These are phyloP conservation scores for Pseudogymnoascus sp. DNA, from an alignment of 2,329 filamentous ascomycete species.

Conservation along the genomic window DNA sequence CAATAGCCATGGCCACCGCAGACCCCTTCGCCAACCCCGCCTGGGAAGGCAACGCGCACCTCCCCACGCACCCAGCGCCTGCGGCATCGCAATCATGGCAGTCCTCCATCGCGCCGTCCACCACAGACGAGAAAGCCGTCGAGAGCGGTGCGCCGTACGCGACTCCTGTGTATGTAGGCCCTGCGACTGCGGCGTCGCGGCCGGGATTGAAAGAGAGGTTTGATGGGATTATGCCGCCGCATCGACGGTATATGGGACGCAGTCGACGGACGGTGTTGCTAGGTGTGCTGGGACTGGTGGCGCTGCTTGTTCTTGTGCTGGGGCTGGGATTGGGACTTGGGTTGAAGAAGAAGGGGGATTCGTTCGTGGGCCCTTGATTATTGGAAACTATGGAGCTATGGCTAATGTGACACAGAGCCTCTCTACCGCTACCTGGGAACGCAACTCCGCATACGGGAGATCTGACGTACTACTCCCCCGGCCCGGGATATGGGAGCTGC, in stretches of 20 bases:
- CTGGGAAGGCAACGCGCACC: background rate
- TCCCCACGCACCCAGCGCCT: background rate
- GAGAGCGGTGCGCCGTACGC: background rate
- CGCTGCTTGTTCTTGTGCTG: conserved; percentile 10
- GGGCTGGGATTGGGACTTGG: conserved; percentile 16
- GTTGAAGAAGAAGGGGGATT: conserved; percentile 6
- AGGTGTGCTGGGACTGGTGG: conserved; percentile 12
- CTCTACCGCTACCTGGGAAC: conserved; percentile 42
- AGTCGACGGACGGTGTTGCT: conserved; percentile 12
- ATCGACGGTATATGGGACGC: conserved; percentile 11
- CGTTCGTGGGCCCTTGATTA: background rate
- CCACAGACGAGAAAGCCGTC: background rate
- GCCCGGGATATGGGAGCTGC: conserved; percentile 58
- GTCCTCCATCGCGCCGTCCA: background rate
- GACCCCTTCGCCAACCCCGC: background rate
- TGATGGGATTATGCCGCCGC: background rate
- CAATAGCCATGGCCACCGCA: background rate
- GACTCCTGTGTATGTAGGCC: background rate
- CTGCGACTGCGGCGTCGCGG: background rate
- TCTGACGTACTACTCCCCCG: conserved; percentile 60
- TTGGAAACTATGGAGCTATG: background rate
- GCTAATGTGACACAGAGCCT: background rate
- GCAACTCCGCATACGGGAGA: conserved; percentile 51
- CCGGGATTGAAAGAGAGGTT: background rate
- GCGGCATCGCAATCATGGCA: background rate